Conservation (phyloP, 2,329 filamentous ascomycete genomes). For the Thyridium curvatum region DNA sequence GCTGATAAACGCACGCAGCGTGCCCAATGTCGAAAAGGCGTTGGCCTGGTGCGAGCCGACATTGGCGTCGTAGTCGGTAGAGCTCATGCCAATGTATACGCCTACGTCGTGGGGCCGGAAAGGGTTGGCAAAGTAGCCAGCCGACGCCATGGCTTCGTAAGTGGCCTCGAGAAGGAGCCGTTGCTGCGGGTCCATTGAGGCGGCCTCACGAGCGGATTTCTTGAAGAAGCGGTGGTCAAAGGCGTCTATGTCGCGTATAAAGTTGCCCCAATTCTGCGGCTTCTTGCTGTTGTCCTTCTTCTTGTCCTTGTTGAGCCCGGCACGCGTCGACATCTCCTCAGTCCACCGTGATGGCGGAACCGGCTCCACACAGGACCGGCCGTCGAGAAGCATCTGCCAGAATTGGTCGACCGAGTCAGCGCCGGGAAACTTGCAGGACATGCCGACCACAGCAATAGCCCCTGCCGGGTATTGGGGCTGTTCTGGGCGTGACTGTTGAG, state of each 20-base stretch:
- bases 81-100: constrained; percentile 27
- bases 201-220: constrained; percentile 25
- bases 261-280: constrained; percentile 19
- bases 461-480: too few species aligned
- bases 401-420: too few species aligned
- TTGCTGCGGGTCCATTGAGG: constrained; percentile 32
- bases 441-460: constrained; percentile 12
- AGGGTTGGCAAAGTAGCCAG: constrained; percentile 13
- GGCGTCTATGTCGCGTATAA: constrained; percentile 13
- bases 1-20: constrained; percentile 20
- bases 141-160: constrained; percentile 29
- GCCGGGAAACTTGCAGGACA: constrained; percentile 8
- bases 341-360: too few species aligned
- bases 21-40: constrained; percentile 29
- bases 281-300: too few species aligned
- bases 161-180: constrained; percentile 28
- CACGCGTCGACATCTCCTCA: too few species aligned
- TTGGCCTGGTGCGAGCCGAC: constrained; percentile 24
- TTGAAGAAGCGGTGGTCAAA: constrained; percentile 36
- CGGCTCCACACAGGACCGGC: too few species aligned
- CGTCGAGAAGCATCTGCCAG: too few species aligned
- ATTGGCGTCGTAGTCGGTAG: constrained; percentile 33
- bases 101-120: constrained; percentile 18
- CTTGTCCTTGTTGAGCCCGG: too few species aligned
- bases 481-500: too few species aligned